phyloP scores from a whole-genome alignment of 768 basidiomycete species.

The Galerina marginata region DNA sequence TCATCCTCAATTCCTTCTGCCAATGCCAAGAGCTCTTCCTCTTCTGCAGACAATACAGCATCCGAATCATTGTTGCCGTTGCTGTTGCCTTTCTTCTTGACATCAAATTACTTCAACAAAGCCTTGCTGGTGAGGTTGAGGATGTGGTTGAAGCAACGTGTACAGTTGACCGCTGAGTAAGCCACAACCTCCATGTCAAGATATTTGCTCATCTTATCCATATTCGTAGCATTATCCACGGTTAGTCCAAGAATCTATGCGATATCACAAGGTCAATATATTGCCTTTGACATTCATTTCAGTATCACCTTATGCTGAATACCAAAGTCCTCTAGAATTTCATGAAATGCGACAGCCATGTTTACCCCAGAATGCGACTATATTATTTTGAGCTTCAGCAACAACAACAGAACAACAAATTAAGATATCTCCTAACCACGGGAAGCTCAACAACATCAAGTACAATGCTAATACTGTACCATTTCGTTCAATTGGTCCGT shows the following conservation, averaged over 20 bases:
- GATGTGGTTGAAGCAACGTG: not conserved
- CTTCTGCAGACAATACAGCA: not conserved
- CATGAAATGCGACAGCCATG: constrained; percentile 36
- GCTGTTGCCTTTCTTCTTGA: not conserved
- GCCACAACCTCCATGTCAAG: constrained; percentile 24
- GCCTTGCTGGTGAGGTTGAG: not conserved
- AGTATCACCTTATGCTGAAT: constrained; percentile 36
- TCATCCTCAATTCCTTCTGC: no score
- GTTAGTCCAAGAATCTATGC: not conserved
- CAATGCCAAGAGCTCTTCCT: not conserved
- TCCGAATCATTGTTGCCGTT: not conserved
- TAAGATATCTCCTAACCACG: not conserved
- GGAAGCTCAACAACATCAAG: constrained; percentile 45
- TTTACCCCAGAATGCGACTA: no score
- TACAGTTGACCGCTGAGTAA: constrained; percentile 28
- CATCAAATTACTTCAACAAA: not conserved
- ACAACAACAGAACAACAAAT: no score
- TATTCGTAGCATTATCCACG: no score
- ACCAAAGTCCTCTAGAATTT: constrained; percentile 37
- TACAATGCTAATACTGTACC: constrained; percentile 28
- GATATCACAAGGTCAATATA: not conserved
- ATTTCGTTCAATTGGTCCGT: no score
- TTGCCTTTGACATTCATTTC: no score
- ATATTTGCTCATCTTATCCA: constrained; percentile 36
- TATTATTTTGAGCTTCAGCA: no score